Evolutionary conservation across 176 grass and related monocot genomes (phyloP).

Genomic region (Oryza nivara): DNA sequence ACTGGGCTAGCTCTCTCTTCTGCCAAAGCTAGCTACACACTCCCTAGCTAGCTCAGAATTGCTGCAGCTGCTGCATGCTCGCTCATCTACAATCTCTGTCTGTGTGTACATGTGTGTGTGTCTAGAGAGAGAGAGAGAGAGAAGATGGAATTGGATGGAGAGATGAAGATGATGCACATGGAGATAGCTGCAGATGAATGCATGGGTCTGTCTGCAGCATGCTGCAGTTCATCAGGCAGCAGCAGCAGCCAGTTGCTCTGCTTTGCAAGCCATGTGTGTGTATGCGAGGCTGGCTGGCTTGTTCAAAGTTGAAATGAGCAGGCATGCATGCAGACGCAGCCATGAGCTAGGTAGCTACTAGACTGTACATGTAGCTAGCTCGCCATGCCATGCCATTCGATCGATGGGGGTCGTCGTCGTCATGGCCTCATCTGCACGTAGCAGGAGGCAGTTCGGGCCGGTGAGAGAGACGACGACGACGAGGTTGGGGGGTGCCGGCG

Average conservation of each 20-base stretch:
- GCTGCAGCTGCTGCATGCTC: background rate
- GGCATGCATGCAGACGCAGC: background rate
- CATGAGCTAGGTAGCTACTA: background rate
- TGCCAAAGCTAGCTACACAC: background rate
- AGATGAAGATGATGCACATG: background rate
- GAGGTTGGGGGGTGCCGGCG: background rate
- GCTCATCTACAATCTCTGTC: background rate
- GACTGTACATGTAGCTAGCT: background rate
- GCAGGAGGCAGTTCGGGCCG: background rate
- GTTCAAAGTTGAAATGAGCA: background rate
- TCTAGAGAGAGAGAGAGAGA: background rate
- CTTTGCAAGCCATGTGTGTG: slow-evolving; percentile 31
- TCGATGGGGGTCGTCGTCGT: background rate
- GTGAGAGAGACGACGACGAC: no score
- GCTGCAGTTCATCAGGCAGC: no score
- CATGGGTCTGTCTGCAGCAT: no score
- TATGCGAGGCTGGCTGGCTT: no score
- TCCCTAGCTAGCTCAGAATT: background rate
- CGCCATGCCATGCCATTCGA: slow-evolving; percentile 7
- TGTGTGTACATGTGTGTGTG: no score
- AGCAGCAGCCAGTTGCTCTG: background rate
- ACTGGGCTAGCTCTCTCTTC: background rate
- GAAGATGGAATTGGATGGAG: background rate
- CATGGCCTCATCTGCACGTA: slow-evolving; percentile 35
- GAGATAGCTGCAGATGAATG: background rate